Percentiles rank a stretch among this genome's conserved stretches.
phyloP scores from a whole-genome alignment of 139 green algal genomes.

The Auxenochlorella protothecoides region DNA sequence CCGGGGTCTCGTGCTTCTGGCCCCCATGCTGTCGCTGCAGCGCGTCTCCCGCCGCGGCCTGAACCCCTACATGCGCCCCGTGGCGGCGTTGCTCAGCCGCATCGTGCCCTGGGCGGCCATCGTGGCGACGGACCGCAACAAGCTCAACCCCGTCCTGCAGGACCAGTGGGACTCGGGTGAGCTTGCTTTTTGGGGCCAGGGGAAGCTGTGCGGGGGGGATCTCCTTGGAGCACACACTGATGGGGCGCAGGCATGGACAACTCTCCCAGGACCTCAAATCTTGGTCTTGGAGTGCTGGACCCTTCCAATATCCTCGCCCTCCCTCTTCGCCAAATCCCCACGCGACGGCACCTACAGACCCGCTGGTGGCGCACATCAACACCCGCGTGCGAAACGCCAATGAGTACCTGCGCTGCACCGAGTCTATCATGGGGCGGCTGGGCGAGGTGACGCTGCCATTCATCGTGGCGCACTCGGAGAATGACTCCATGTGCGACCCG shows the following conservation, averaged over 20 bases:
- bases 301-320: no score
- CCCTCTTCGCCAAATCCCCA: no score
- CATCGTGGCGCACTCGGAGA: constrained; percentile 44
- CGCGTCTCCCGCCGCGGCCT: constrained; percentile 37
- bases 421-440: constrained; percentile 25
- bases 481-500: constrained; percentile 53
- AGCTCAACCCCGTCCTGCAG: constrained; percentile 40
- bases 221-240: no score
- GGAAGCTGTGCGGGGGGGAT: no score
- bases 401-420: constrained; percentile 41
- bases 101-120: constrained; percentile 27
- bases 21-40: constrained; percentile 62
- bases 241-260: no score
- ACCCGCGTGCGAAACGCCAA: constrained; percentile 28
- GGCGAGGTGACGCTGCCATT: constrained; percentile 32
- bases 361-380: constrained; percentile 21
- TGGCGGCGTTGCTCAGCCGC: constrained; percentile 29
- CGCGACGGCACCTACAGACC: neutral
- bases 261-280: no score
- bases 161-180: constrained; percentile 29
- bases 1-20: constrained; percentile 41
- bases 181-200: no score
- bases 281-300: no score
- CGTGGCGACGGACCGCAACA: constrained; percentile 29
- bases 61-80: constrained; percentile 42